Percentiles rank a stretch among this genome's conserved stretches.
These are phyloP conservation scores for Talinum fruticosum DNA, from an alignment of 148 eudicot genomes.

Conservation along the genomic window DNA sequence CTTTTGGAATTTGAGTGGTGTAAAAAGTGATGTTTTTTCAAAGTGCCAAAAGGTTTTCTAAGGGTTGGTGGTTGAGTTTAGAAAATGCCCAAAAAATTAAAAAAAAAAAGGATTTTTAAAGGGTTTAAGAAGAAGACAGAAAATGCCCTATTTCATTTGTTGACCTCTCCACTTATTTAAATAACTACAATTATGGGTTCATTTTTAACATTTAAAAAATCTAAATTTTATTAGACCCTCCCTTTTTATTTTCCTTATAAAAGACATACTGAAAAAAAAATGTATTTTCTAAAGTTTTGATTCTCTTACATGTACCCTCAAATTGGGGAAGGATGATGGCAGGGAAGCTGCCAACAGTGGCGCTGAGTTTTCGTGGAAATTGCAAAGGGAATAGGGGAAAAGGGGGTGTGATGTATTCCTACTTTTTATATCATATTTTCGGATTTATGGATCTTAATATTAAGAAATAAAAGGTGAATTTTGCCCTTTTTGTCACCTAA, in stretches of 20 bases:
- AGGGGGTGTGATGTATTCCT: too few relatives aligned
- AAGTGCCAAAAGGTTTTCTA: neutral
- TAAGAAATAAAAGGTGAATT: too few relatives aligned
- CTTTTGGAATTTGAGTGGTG: neutral
- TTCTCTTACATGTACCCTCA: neutral
- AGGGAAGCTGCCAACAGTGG: neutral
- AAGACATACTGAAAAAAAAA: neutral
- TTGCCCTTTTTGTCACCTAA: too few relatives aligned
- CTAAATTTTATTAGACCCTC: neutral
- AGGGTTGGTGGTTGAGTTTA: neutral
- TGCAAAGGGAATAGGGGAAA: too few relatives aligned
- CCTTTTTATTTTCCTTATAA: neutral
- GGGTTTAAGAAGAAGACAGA: neutral
- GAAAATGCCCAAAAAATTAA: neutral
- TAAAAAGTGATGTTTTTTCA: neutral
- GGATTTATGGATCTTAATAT: too few relatives aligned
- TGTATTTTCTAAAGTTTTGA: neutral
- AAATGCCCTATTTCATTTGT: neutral
- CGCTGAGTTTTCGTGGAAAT: constrained; percentile 11
- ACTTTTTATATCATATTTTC: too few relatives aligned
- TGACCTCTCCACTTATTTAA: neutral
- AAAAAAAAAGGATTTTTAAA: neutral
- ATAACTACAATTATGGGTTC: neutral
- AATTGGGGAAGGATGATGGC: constrained; percentile 9
- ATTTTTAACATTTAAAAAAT: neutral